Percentiles rank a stretch among this genome's conserved stretches.
These are phyloP conservation scores for Wickerhamiella brachini DNA, from an alignment of 805 yeast species.

Conservation along the genomic window DNA sequence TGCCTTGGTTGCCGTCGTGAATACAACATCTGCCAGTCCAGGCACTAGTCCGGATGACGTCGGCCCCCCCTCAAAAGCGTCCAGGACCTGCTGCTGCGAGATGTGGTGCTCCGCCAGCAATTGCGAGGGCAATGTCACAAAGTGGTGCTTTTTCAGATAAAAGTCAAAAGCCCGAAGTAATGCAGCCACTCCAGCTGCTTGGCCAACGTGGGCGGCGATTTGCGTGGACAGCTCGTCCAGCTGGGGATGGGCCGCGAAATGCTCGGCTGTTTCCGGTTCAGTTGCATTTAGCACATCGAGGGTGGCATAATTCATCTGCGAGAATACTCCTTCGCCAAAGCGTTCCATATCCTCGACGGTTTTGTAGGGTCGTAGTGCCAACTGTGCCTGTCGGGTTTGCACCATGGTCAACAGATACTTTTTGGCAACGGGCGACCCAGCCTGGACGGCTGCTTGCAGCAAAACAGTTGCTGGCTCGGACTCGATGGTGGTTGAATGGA, in stretches of 20 bases:
- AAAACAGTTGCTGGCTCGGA: constrained; percentile 32
- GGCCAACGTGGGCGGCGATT: constrained; percentile 69
- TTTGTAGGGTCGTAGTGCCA: constrained; percentile 34
- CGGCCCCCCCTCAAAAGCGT: constrained; percentile 26
- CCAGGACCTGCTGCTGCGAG: constrained; percentile 50
- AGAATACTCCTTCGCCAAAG: constrained; percentile 66
- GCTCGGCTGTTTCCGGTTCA: constrained; percentile 35
- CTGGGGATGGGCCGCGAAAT: constrained; percentile 33
- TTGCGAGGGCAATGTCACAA: constrained; percentile 50
- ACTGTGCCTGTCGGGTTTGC: constrained; percentile 42
- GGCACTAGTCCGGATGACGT: constrained; percentile 13
- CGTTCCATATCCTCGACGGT: constrained; percentile 48
- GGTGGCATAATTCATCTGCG: constrained; percentile 49
- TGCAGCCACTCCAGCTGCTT: constrained; percentile 59
- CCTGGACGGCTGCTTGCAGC: constrained; percentile 37
- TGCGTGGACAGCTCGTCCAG: constrained; percentile 39
- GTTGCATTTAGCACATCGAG: constrained; percentile 36
- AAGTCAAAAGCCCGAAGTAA: constrained; percentile 46
- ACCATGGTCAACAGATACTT: constrained; percentile 45
- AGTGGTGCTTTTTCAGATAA: constrained; percentile 38
- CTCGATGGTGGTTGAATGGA: constrained; percentile 25
- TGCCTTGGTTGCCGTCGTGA: constrained; percentile 57
- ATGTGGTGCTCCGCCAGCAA: constrained; percentile 37
- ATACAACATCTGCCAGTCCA: constrained; percentile 36
- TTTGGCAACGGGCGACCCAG: constrained; percentile 37